Conservation (phyloP, 2,329 filamentous ascomycete genomes). For the Penicillium sp. region DNA sequence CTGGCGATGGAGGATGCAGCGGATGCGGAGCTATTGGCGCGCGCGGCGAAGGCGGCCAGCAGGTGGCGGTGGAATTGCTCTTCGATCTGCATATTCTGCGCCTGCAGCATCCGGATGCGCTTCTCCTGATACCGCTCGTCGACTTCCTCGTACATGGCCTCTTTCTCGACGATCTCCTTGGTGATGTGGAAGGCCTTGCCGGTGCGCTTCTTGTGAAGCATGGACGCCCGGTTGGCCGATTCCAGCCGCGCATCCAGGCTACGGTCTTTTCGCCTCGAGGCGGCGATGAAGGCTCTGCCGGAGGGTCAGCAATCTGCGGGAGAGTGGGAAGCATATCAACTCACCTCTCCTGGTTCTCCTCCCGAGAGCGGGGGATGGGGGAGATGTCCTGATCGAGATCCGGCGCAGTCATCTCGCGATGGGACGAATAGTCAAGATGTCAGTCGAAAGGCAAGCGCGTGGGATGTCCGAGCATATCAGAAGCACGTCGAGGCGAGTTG, state of each 20-base stretch:
- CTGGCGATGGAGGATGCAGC: constrained; percentile 25
- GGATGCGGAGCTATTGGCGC: constrained; percentile 17
- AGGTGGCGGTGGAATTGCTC: constrained; percentile 38
- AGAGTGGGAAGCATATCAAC: constrained; percentile 4
- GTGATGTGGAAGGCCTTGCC: constrained; percentile 78
- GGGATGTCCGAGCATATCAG: no score
- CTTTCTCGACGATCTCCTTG: constrained; percentile 80
- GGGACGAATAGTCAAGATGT: neutral
- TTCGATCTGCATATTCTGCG: constrained; percentile 39
- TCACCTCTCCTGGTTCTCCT: constrained; percentile 49
- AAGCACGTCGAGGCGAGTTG: no score
- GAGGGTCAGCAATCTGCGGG: neutral
- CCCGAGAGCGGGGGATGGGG: constrained; percentile 38
- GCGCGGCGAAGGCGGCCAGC: constrained; percentile 34
- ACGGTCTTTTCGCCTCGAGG: constrained; percentile 80
- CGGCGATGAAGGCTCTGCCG: constrained; percentile 80
- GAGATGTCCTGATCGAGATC: constrained; percentile 33
- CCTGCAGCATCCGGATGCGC: constrained; percentile 39
- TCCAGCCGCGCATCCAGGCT: constrained; percentile 84
- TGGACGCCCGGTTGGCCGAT: constrained; percentile 82
- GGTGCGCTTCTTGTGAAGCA: constrained; percentile 83
- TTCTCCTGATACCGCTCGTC: constrained; percentile 64
- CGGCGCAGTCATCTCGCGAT: constrained; percentile 23
- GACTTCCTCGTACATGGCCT: constrained; percentile 96
- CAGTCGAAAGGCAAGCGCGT: no score